phyloP scores from a whole-genome alignment of 2,329 filamentous ascomycete genomes.

The Fusarium poae region DNA sequence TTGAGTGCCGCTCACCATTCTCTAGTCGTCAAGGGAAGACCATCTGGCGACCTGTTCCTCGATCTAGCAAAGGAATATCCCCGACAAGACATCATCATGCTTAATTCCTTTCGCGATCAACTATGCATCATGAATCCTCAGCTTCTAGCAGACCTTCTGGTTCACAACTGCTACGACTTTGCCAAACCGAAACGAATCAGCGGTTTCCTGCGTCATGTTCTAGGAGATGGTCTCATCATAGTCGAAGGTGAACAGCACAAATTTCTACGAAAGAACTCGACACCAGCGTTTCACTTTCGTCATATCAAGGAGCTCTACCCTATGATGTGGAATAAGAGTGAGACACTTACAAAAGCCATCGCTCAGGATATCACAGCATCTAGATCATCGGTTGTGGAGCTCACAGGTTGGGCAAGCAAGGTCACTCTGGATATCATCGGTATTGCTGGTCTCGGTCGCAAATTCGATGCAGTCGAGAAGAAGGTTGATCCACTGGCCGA shows the following conservation, averaged over 20 bases:
- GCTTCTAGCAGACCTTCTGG: conserved; percentile 46
- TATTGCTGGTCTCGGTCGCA: conserved; percentile 67
- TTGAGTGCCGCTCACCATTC: conserved; percentile 39
- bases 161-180: conserved; percentile 64
- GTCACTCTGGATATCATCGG: conserved; percentile 72
- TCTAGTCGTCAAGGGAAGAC: conserved; percentile 39
- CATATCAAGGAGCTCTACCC: conserved; percentile 79
- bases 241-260: conserved; percentile 80
- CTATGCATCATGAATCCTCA: conserved; percentile 44
- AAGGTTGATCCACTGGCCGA: conserved; percentile 58
- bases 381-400: conserved; percentile 47
- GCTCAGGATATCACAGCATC: conserved; percentile 55
- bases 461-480: conserved; percentile 61
- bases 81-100: conserved; percentile 39
- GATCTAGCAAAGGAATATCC: conserved; percentile 47
- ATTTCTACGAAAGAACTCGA: conserved; percentile 74
- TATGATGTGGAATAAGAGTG: conserved; percentile 73
- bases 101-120: conserved; percentile 37
- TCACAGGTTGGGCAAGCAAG: conserved; percentile 64
- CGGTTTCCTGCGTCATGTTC: conserved; percentile 63
- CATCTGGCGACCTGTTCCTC: conserved; percentile 46
- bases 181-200: conserved; percentile 62
- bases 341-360: conserved; percentile 53
- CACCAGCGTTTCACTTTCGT: conserved; percentile 75
- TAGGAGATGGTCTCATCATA: conserved; percentile 70